phyloP scores from a whole-genome alignment of 495 filamentous ascomycete genomes.

The Letharia columbiana region DNA sequence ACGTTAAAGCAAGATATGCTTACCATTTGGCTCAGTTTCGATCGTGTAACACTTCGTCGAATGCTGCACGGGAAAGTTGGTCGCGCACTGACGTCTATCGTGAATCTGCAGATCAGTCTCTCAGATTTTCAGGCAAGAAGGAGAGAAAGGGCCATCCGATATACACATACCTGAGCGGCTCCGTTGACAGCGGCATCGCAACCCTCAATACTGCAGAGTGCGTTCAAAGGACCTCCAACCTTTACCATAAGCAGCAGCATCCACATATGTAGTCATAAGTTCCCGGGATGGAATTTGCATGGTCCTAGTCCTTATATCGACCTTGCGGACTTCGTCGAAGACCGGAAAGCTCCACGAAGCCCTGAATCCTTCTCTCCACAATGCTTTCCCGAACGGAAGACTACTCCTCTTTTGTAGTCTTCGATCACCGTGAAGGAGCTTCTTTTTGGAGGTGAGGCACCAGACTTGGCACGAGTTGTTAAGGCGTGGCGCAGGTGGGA shows the following conservation, averaged over 20 bases:
- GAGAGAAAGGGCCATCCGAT: not conserved
- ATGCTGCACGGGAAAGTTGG: not conserved
- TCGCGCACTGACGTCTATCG: not conserved
- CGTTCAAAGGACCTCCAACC: not conserved
- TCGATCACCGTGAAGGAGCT: not conserved
- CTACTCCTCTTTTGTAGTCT: not conserved
- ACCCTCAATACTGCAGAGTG: not conserved
- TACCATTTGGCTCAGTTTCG: not conserved
- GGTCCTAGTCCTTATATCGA: not conserved
- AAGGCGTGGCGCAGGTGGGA: not conserved
- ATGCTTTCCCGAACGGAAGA: not conserved
- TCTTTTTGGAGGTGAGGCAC: not conserved
- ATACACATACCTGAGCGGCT: not conserved
- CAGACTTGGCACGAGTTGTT: not conserved
- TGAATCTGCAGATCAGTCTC: not conserved
- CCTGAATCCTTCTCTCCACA: not conserved
- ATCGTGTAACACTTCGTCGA: not conserved
- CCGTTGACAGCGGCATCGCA: not conserved
- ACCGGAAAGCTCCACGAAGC: not conserved
- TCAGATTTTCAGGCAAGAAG: not conserved
- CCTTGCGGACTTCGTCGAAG: not conserved
- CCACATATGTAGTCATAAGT: not conserved
- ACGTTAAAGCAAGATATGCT: not conserved
- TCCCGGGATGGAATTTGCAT: not conserved
- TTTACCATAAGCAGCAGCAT: not conserved